These are phyloP conservation scores for Tricholoma flavovirens DNA, from an alignment of 768 basidiomycete genomes.

Conservation along the genomic window DNA sequence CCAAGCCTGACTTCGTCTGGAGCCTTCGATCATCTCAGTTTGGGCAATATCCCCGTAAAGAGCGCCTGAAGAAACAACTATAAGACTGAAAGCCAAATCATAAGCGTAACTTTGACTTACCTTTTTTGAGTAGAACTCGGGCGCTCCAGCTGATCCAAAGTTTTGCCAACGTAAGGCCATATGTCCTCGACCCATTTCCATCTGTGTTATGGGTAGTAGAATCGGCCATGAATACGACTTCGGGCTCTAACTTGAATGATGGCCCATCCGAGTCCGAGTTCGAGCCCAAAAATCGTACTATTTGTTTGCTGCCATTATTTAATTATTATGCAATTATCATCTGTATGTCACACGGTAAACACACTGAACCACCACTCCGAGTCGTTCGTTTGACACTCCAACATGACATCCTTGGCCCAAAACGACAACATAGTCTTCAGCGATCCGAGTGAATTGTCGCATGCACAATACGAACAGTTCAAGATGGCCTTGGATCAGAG, in stretches of 20 bases:
- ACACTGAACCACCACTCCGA: too few species aligned
- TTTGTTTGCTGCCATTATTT: too few species aligned
- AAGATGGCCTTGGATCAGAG: too few species aligned
- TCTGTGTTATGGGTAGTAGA: neutral
- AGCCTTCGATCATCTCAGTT: neutral
- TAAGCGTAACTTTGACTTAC: neutral
- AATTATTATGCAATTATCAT: too few species aligned
- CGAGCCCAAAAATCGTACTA: too few species aligned
- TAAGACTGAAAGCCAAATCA: neutral
- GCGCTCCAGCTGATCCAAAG: neutral
- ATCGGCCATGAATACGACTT: neutral
- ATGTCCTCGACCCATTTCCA: neutral
- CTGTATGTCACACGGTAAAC: too few species aligned
- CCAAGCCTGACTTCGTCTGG: neutral
- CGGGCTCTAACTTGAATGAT: neutral
- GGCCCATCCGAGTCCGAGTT: too few species aligned
- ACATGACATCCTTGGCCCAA: too few species aligned
- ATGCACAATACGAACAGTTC: too few species aligned
- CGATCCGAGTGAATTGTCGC: too few species aligned
- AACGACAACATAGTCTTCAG: too few species aligned
- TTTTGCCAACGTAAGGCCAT: neutral
- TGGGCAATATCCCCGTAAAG: neutral
- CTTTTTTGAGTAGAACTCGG: neutral
- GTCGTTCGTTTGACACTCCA: too few species aligned
- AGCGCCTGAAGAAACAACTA: neutral